A percentile compares a stretch with the other conserved stretches of the same genome.
Evolutionary conservation across 345 rosid species (phyloP).

Genomic region (Moringa oleifera): DNA sequence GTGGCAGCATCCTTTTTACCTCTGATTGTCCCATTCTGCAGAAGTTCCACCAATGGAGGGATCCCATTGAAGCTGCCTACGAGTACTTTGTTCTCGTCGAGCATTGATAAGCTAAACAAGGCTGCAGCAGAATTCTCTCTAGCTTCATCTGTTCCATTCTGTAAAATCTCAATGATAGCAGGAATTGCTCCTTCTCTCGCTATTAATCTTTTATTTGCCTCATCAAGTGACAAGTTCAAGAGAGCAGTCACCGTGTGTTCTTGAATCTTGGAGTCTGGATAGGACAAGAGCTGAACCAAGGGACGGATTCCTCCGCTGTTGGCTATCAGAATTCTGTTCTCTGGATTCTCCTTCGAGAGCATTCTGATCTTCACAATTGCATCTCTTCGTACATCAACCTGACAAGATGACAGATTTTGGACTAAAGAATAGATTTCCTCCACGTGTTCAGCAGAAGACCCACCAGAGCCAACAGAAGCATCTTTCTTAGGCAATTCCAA

Average conservation of each 20-base stretch:
- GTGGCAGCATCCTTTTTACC: constrained; percentile 74
- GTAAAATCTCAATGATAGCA: constrained; percentile 39
- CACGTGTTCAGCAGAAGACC: constrained; percentile 24
- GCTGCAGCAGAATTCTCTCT: constrained; percentile 62
- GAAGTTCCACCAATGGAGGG: constrained; percentile 50
- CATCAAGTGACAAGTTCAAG: constrained; percentile 55
- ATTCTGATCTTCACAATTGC: constrained; percentile 44
- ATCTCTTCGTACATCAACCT: constrained; percentile 22
- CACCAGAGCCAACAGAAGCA: constrained; percentile 10
- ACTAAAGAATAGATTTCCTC: constrained; percentile 38
- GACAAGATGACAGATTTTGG: constrained; percentile 32
- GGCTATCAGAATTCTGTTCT: constrained; percentile 52
- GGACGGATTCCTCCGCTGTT: constrained; percentile 44
- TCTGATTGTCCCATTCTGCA: constrained; percentile 43
- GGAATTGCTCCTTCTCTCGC: constrained; percentile 58
- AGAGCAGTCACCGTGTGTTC: constrained; percentile 67
- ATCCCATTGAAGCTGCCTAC: constrained; percentile 44
- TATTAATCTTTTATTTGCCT: constrained; percentile 45
- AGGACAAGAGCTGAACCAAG: constrained; percentile 41
- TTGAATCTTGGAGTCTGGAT: constrained; percentile 41
- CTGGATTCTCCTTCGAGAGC: constrained; percentile 55
- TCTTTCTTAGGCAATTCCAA: constrained; percentile 44
- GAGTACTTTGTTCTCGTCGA: constrained; percentile 52
- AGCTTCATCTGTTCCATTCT: constrained; percentile 44
- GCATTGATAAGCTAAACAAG: constrained; percentile 52